Evolutionary conservation across 1,284 basidiomycete genomes (phyloP), one percentile per base, ranked within the genome.

Genomic region (Cystobasidiaceae sp.): DNA sequence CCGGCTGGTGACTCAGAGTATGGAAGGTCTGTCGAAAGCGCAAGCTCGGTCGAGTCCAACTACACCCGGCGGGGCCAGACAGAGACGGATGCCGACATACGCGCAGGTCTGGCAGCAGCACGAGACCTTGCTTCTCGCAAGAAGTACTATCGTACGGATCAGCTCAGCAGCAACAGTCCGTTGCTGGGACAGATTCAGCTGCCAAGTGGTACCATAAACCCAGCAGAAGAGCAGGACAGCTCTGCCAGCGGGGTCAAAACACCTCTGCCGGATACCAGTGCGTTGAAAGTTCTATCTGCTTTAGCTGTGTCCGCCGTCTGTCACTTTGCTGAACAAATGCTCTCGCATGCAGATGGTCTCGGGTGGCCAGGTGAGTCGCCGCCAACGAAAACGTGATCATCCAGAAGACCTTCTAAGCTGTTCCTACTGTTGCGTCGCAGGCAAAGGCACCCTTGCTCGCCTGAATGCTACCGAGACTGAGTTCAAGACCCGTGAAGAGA

Each of bases 391-490:
- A n/a, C n/a, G n/a, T n/a, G n/a, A n/a, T n/a, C n/a, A n/a, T n/a
- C n/a, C n/a, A n/a, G n/a, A n/a, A n/a, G n/a, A n/a, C n/a, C n/a
- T n/a, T n/a, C n/a, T n/a, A n/a, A n/a, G n/a, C n/a, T n/a, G n/a
- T n/a, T n/a, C n/a, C n/a, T n/a, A n/a, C n/a, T n/a, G n/a, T n/a
- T n/a, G n/a, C n/a, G n/a, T n/a, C n/a, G n/a, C 71, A 93, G 93
- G 93, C 69, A 96, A 96, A 79, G 90, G 89, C 3, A 94, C 93
- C 41, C 79, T 93, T 54, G 85, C 86, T 44, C 85, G 93, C 55
- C 80, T 96, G 46, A 85, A 90, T 74, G 87, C 88, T 3, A 87
- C 89, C 0, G 82, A 86, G 0, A 82, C 82, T 51, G 88, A 94
- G 77, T 85, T 84, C 59, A 79, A 80, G 1, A 85, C 80, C 45